A percentile compares a stretch with the other conserved stretches of the same genome.
These are phyloP conservation scores for Irpex rosettiformis DNA, from an alignment of 1,284 basidiomycete genomes.

Conservation along the genomic window DNA sequence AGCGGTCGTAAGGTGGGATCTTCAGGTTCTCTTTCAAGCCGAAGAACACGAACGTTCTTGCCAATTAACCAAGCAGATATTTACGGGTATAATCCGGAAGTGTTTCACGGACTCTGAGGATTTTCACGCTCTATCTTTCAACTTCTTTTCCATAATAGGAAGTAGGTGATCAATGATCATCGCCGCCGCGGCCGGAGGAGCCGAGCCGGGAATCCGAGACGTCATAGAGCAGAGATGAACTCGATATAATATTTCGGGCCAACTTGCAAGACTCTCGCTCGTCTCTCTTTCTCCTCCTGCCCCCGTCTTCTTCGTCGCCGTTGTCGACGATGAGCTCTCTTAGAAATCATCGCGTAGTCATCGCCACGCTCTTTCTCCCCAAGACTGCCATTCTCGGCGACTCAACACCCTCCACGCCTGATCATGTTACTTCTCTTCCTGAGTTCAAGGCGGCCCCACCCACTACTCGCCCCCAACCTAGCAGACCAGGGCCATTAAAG, in stretches of 20 bases:
- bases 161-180: neutral
- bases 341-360: constrained; percentile 66
- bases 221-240: constrained; percentile 9
- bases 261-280: neutral
- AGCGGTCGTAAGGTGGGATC: neutral
- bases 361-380: constrained; percentile 78
- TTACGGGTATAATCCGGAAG: neutral
- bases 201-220: constrained; percentile 3
- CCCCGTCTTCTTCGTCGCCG: constrained; percentile 7
- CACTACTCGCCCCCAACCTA: constrained; percentile 12
- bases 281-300: constrained; percentile 2
- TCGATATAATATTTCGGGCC: constrained; percentile 6
- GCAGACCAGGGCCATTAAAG: constrained; percentile 38
- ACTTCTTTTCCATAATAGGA: neutral
- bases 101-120: neutral
- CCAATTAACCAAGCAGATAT: neutral
- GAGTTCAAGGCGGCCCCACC: constrained; percentile 24
- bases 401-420: constrained; percentile 45
- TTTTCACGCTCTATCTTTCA: neutral
- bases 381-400: constrained; percentile 62
- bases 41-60: neutral
- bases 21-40: neutral
- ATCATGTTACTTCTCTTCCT: constrained; percentile 17
- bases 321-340: constrained; percentile 53
- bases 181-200: neutral